Conservation (phyloP, 306 rosid genomes). For the Canavalia ensiformis region DNA sequence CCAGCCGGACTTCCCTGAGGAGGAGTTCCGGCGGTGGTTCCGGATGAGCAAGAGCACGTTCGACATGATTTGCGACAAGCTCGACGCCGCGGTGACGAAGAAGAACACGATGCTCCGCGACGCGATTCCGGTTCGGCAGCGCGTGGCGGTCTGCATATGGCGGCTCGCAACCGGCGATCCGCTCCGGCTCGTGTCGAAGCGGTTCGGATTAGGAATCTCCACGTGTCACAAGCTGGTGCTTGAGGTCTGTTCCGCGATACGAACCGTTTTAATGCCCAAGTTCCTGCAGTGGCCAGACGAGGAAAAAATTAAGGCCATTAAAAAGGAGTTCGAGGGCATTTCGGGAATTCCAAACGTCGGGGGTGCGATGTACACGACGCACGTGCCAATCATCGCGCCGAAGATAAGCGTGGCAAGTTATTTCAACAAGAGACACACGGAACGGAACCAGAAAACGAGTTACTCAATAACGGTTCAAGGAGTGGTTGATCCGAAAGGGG, state of each 20-base stretch:
- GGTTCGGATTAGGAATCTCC: conserved; percentile 84
- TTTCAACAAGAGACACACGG: conserved; percentile 73
- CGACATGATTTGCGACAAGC: conserved; percentile 73
- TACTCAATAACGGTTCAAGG: conserved; percentile 88
- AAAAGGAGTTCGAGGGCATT: conserved; percentile 52
- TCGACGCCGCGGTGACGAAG: conserved; percentile 70
- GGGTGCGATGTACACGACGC: conserved; percentile 83
- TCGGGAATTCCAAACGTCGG: conserved; percentile 69
- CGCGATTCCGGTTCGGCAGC: conserved; percentile 86
- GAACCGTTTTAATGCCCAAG: conserved; percentile 70
- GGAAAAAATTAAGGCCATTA: conserved; percentile 36
- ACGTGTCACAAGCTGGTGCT: conserved; percentile 87
- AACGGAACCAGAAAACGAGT: conserved; percentile 75
- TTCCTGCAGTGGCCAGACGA: conserved; percentile 72
- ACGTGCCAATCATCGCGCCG: conserved; percentile 79
- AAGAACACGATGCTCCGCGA: conserved; percentile 89
- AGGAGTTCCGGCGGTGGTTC: conserved; percentile 69
- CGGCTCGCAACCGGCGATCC: conserved; percentile 89
- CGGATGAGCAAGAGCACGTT: conserved; percentile 81
- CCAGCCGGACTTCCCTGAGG: conserved; percentile 65
- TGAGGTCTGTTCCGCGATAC: conserved; percentile 77
- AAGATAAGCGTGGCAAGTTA: conserved; percentile 64
- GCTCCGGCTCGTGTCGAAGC: conserved; percentile 71
- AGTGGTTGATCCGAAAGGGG: conserved; percentile 66
- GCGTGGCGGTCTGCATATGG: conserved; percentile 86